Conservation (phyloP, 108 stramenopile genomes). For the Nitzschia sp. region DNA sequence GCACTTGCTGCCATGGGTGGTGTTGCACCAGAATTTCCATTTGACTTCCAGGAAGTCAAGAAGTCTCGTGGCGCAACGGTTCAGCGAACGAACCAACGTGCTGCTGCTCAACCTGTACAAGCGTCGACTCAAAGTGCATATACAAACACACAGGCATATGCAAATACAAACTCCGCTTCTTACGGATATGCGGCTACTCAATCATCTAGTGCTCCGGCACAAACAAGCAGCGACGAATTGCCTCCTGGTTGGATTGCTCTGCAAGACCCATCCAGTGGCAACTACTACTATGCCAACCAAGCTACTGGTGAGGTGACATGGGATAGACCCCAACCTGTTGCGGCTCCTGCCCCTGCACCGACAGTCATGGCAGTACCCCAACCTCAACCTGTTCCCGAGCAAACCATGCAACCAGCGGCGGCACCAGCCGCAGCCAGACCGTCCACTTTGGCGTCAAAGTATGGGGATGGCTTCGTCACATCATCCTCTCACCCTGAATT, state of each 20-base stretch:
- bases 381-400: slow-evolving; percentile 11
- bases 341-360: slow-evolving; percentile 37
- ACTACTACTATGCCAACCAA: slow-evolving; percentile 83
- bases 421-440: slow-evolving; percentile 32
- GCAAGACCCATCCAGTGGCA: slow-evolving; percentile 75
- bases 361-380: slow-evolving; percentile 2
- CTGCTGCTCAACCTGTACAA: slow-evolving; percentile 25
- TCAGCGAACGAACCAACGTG: slow-evolving; percentile 3
- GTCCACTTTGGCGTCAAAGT: slow-evolving; percentile 67
- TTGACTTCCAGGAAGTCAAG: slow-evolving; percentile 51
- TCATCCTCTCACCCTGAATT: slow-evolving; percentile 84
- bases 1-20: slow-evolving; percentile 63
- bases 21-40: slow-evolving; percentile 76
- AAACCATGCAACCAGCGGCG: slow-evolving; percentile 18
- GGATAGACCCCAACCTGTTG: slow-evolving; percentile 66
- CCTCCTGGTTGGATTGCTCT: slow-evolving; percentile 79
- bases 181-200: slow-evolving; percentile 17
- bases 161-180: neutral
- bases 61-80: slow-evolving; percentile 40
- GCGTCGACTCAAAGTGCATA: slow-evolving; percentile 36
- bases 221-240: slow-evolving; percentile 27
- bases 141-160: slow-evolving; percentile 36
- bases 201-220: slow-evolving; percentile 1
- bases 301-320: slow-evolving; percentile 80
- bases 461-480: slow-evolving; percentile 88